A percentile compares a stretch with the other conserved stretches of the same genome.
These are phyloP conservation scores for Hygrocybe coccinea DNA, from an alignment of 768 basidiomycete species.

Conservation along the genomic window DNA sequence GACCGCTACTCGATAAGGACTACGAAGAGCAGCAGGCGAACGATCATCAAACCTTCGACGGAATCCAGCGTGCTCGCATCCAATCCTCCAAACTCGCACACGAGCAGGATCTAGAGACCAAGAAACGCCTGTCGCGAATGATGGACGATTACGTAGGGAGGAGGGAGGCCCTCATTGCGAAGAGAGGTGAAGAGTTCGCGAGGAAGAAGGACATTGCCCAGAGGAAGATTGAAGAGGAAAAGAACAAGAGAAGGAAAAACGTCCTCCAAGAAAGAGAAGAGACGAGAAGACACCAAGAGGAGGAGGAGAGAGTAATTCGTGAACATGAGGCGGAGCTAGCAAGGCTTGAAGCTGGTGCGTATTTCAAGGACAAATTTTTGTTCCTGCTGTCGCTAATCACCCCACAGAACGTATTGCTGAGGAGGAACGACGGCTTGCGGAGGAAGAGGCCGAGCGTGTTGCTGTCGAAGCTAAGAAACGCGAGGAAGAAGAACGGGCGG, in stretches of 20 bases:
- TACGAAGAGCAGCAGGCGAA: slow-evolving; percentile 79
- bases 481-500: slow-evolving; percentile 56
- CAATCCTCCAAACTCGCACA: slow-evolving; percentile 56
- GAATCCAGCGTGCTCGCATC: slow-evolving; percentile 50
- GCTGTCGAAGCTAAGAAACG: slow-evolving; percentile 53
- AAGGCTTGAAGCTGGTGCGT: slow-evolving; percentile 49
- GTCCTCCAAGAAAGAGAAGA: slow-evolving; percentile 59
- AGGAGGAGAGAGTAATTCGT: slow-evolving; percentile 33
- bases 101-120: slow-evolving; percentile 63
- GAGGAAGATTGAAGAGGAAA: slow-evolving; percentile 79
- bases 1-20: slow-evolving; percentile 77
- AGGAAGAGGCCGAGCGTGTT: slow-evolving; percentile 40
- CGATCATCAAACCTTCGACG: slow-evolving; percentile 68
- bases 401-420: slow-evolving; percentile 48
- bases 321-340: slow-evolving; percentile 54
- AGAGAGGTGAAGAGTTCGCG: slow-evolving; percentile 61
- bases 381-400: background rate
- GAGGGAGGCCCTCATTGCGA: slow-evolving; percentile 49
- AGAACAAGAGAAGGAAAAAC: slow-evolving; percentile 58
- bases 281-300: slow-evolving; percentile 41
- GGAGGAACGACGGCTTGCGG: slow-evolving; percentile 44
- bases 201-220: slow-evolving; percentile 52
- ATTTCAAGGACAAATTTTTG: background rate
- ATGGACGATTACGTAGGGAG: slow-evolving; percentile 59
- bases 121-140: slow-evolving; percentile 71